Evolutionary conservation across 495 filamentous ascomycete genomes (phyloP).

Genomic region (Penicillium bialowiezense): DNA sequence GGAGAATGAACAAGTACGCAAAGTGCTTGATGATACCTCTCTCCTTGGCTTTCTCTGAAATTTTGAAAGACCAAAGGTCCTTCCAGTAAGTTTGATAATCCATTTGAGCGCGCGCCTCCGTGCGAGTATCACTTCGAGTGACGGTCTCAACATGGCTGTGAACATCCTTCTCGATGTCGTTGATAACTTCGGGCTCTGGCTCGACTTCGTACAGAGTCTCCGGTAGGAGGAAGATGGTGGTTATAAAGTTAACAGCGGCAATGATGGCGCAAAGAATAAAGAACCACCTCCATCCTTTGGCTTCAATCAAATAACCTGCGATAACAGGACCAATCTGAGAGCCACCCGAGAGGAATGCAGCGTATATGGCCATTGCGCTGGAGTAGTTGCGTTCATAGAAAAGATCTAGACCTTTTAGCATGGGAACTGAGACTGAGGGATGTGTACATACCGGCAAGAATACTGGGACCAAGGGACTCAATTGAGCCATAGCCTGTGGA

Average conservation of each 20-base stretch:
- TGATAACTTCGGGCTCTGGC: constrained; percentile 8
- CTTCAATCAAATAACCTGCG: constrained; percentile 28
- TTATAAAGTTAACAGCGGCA: constrained; percentile 26
- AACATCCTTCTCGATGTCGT: constrained; percentile 15
- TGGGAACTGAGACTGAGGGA: background rate
- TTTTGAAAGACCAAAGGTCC: constrained; percentile 24
- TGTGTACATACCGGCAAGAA: constrained; percentile 30
- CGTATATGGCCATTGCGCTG: constrained; percentile 39
- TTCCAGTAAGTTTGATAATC: constrained; percentile 26
- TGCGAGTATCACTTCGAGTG: constrained; percentile 6
- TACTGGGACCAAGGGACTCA: constrained; percentile 37
- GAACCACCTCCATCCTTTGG: constrained; percentile 34
- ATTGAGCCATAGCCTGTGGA: constrained; percentile 27
- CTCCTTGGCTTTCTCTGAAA: constrained; percentile 20
- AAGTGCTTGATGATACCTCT: constrained; percentile 18
- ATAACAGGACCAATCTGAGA: constrained; percentile 32
- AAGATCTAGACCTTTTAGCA: constrained; percentile 19
- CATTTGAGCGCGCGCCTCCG: constrained; percentile 12
- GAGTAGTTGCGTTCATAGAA: constrained; percentile 39
- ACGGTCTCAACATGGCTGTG: constrained; percentile 20
- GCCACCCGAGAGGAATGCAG: constrained; percentile 36
- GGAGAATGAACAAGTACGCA: constrained; percentile 26
- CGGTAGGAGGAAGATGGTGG: constrained; percentile 28
- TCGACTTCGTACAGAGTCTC: constrained; percentile 29
- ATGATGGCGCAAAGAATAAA: constrained; percentile 34